phyloP scores from a whole-genome alignment of 2,329 filamentous ascomycete genomes.

The Leptosphaerulina australis region DNA sequence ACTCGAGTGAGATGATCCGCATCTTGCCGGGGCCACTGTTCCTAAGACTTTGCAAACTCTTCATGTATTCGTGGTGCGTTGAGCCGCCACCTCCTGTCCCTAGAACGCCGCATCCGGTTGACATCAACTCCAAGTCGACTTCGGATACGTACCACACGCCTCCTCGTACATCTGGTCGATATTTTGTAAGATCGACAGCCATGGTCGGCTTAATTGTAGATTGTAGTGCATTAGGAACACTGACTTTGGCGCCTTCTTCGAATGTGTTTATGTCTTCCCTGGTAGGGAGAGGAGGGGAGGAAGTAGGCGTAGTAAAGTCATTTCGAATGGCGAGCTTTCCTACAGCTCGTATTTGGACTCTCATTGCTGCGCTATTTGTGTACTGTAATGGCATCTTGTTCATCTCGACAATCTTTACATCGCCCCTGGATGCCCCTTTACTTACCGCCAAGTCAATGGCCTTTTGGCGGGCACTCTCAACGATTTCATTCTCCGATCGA shows the following conservation, averaged over 20 bases:
- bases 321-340: not conserved
- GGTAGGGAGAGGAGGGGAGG: too few relatives aligned
- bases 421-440: too few relatives aligned
- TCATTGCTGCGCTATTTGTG: not conserved
- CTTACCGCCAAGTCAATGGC: conserved; percentile 4
- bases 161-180: conserved; percentile 51
- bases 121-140: conserved; percentile 63
- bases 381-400: conserved; percentile 7
- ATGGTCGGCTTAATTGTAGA: not conserved
- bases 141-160: conserved; percentile 64
- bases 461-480: not conserved
- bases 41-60: not conserved
- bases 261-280: too few relatives aligned
- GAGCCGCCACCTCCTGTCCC: conserved; percentile 65
- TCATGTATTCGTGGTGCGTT: conserved; percentile 3
- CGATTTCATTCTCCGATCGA: conserved; percentile 33
- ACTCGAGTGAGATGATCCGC: conserved; percentile 1
- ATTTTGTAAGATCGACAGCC: conserved; percentile 34
- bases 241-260: not conserved
- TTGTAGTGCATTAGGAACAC: not conserved
- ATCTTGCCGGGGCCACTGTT: not conserved
- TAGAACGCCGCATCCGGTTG: conserved; percentile 65
- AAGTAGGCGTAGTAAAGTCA: too few relatives aligned
- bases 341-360: conserved; percentile 2
- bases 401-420: not conserved